A percentile compares a stretch with the other conserved stretches of the same genome.
phyloP scores from a whole-genome alignment of 1,284 basidiomycete species.

The Fomitiporia mediterranea region DNA sequence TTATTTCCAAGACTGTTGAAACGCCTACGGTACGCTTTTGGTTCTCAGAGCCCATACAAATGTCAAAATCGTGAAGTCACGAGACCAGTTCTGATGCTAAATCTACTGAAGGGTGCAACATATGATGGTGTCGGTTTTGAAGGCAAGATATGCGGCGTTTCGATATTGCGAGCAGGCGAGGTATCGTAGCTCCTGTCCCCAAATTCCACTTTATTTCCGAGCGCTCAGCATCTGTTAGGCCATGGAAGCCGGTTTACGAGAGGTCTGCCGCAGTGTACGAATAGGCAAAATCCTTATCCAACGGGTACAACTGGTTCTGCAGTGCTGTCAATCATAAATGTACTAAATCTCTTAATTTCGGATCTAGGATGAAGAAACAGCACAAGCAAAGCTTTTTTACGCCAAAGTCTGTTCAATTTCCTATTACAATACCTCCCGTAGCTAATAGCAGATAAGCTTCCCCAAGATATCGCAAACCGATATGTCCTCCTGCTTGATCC shows the following conservation, averaged over 20 bases:
- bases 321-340: too few species aligned
- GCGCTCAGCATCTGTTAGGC: constrained; percentile 44
- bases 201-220: background rate
- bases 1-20: constrained; percentile 76
- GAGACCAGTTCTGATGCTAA: too few species aligned
- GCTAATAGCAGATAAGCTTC: constrained; percentile 57
- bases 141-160: constrained; percentile 93
- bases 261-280: constrained; percentile 88
- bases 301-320: too few species aligned
- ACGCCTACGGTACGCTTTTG: constrained; percentile 74
- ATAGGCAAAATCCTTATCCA: constrained; percentile 96
- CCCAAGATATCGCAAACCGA: constrained; percentile 86
- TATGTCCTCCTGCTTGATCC: constrained; percentile 96
- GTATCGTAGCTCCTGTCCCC: constrained; percentile 41
- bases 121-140: constrained; percentile 91
- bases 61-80: too few species aligned
- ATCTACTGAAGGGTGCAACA: constrained; percentile 58
- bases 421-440: constrained; percentile 21
- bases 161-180: constrained; percentile 86
- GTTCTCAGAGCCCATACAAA: too few species aligned
- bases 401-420: constrained; percentile 53
- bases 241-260: constrained; percentile 91
- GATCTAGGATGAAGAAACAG: constrained; percentile 86
- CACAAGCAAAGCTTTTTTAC: constrained; percentile 86
- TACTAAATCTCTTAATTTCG: too few species aligned